Evolutionary conservation across 2,329 filamentous ascomycete species (phyloP), one percentile per base, ranked within the genome.

Genomic region (Aureobasidium sp.): DNA sequence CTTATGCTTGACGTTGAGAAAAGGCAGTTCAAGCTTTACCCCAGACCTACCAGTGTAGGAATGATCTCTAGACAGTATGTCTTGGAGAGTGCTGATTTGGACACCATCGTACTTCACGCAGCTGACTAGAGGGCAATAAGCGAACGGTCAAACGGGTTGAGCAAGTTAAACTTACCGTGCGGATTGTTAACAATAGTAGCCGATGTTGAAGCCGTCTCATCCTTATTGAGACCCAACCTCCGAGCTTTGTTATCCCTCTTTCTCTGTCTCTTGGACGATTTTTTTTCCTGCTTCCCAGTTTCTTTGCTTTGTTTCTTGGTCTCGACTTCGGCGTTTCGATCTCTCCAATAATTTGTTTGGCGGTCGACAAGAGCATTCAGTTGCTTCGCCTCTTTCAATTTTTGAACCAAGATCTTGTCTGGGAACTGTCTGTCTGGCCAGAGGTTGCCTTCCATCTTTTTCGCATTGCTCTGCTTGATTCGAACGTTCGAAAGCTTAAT

Each of bases 401-500:
- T 27, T 1, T 36, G 2, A 63, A 74, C 74, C n/a, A 93, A 78
- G n/a, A 90, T 68, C 66, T 83, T 86, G 8, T 76, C 67, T 2
- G 77, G 76, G 65, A 74, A 76, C 1, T 67, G 67, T 6, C 74
- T 74, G 67, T 94, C 89, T 57, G 80, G 79, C 66, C 87, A 85
- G 27, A 96, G 72, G 59, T 78, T 83, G 2, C 89, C 92, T 72
- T 96, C 91, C 0, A 96, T 76, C 63, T 82, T 81, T 4, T 72
- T 70, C 30, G 72, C 76, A 50, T 80, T 76, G 13, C 82, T 81
- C 25, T 74, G 70, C 65, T 87, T 90, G 65, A 91, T 79, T 25
- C 87, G 87, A 3, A 96, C 79, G 67, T 97, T 96, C 27, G 78
- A 80, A 6, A 97, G 73, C 4, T 75, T 75, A 2, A 96, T 75